Base-by-base conservation (phyloP, 768 basidiomycete species). In the Trametes cingulata region DNA sequence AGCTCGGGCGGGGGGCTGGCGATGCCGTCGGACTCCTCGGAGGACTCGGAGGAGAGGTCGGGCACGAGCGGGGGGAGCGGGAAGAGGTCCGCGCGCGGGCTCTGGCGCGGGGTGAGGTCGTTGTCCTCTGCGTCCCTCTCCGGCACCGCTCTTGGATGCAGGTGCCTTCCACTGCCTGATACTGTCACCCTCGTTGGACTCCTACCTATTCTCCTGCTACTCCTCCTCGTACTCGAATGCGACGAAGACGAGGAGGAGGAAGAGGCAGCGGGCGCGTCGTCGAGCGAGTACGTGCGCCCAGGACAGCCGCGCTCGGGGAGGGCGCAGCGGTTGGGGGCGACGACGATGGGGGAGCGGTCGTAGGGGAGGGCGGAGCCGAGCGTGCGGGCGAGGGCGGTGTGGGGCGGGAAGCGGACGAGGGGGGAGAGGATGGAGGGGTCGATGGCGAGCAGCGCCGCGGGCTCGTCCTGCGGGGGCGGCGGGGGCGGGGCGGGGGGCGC, bases 281-380 rank as follows among this genome's bases (percentile, higher is more conserved):
- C 81, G 52, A 82, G 77, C 61, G 74, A 73, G 68, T 89, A 90
- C 5, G 87, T 89, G 62, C 85, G 80, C 25, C 88, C 87, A 50
- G 87, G 86, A 69, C 86, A 88, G 29, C 89, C 89, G 60, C 91
- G 85, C 66, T 84, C 90, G 36, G 92, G 91, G 22, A 94, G 80
- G 10, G 86, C 85, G 69, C 90, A 92, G 36, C 78, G 72, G 69
- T 92, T 90, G 33, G 87, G 86, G 22, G 82, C 69, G 64, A 91
- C 87, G 68, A 85, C 76, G 69, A 93, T 89, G 60, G 91, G 90
- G 3, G 88, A 83, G 58, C 91, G 87, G 77, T 93, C 91, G 75
- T 93, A 93, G 8, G 76, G 69, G 36, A 75, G 67, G 35, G 79
- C 62, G 4, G 77, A 77, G 29, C 69, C 67, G 68, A 78, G 76